Evolutionary conservation across 2,329 filamentous ascomycete species (phyloP).

Genomic region (Cadophora malorum): DNA sequence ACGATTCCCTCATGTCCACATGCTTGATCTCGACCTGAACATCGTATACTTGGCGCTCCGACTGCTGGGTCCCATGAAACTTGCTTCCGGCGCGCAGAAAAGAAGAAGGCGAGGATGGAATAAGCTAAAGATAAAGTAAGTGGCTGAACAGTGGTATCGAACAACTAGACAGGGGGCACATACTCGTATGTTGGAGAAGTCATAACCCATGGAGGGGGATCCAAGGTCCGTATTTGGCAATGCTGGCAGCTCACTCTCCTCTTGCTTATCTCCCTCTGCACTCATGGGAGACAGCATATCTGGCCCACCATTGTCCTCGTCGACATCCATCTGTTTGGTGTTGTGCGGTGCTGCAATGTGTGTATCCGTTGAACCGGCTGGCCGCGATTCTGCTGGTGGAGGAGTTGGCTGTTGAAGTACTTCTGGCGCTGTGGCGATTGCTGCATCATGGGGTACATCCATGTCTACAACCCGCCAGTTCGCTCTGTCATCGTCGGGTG

Average conservation of each 20-base stretch:
- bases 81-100: slow-evolving; percentile 86
- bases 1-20: slow-evolving; percentile 92
- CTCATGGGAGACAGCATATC: slow-evolving; percentile 47
- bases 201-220: slow-evolving; percentile 57
- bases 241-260: slow-evolving; percentile 45
- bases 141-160: not conserved
- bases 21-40: slow-evolving; percentile 98
- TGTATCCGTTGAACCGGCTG: slow-evolving; percentile 43
- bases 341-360: slow-evolving; percentile 43
- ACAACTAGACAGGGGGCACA: slow-evolving; percentile 37
- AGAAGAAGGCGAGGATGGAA: slow-evolving; percentile 82
- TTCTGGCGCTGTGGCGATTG: slow-evolving; percentile 39
- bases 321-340: slow-evolving; percentile 51
- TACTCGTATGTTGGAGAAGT: slow-evolving; percentile 63
- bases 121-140: slow-evolving; percentile 44
- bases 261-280: slow-evolving; percentile 48
- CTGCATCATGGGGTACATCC: slow-evolving; percentile 42
- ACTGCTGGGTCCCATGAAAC: slow-evolving; percentile 90
- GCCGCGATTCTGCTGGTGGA: slow-evolving; percentile 39
- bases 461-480: slow-evolving; percentile 46
- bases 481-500: slow-evolving; percentile 50
- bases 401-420: slow-evolving; percentile 43
- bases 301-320: slow-evolving; percentile 46
- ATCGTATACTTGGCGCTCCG: slow-evolving; percentile 90
- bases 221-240: slow-evolving; percentile 43